Evolutionary conservation across 768 basidiomycete genomes (phyloP), one percentile per base, ranked within the genome.

Genomic region (Leccinum obscurum): DNA sequence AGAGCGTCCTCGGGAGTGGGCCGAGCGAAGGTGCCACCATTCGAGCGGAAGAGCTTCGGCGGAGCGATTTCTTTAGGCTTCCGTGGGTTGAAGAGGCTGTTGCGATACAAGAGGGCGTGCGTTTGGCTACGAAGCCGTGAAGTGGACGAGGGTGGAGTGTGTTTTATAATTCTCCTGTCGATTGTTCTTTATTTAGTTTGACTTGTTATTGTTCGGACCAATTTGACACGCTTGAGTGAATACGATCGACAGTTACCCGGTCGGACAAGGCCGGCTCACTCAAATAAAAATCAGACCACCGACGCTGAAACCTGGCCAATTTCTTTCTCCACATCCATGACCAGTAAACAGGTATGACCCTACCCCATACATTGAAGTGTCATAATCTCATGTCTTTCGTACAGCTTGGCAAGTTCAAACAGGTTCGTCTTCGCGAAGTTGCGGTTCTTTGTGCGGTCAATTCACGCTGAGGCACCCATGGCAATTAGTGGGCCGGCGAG

Each of bases 1-100:
- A 95, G 76, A 89, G 85, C 59, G 81, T 95, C 59, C 80, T 97
- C n/a, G 93, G 93, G 32, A 92, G 89, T 70, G 93, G 93, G 1
- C 85, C 89, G 3, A 87, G 85, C 41, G 90, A 92, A 64, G 90
- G 89, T 28, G 80, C 85, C 69, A 86, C 86, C 2, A 83, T 95
- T 10, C 77, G 91, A n/a, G 91, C 92, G 59, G 94, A 96, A 65
- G 94, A 97, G 70, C 76, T 97, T 56, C 83, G 88, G 62, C 77
- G 93, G 55, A 94, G 91, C 68, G 94, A 97, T 71, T 90, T 94
- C 76, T 98, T 97, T 82, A 80, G 83, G 62, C 74, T 96, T 69
- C 92, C 93, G 4, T 98, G 95, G 95, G 93, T 97, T 13, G 88
- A 90, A 66, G 85, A 86, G 78, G 93, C 93, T 6, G 87, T 94